Evolutionary conservation across 192 early-diverging fungal species (phyloP), one percentile per base, ranked within the genome.

Genomic region (Backusella circina): DNA sequence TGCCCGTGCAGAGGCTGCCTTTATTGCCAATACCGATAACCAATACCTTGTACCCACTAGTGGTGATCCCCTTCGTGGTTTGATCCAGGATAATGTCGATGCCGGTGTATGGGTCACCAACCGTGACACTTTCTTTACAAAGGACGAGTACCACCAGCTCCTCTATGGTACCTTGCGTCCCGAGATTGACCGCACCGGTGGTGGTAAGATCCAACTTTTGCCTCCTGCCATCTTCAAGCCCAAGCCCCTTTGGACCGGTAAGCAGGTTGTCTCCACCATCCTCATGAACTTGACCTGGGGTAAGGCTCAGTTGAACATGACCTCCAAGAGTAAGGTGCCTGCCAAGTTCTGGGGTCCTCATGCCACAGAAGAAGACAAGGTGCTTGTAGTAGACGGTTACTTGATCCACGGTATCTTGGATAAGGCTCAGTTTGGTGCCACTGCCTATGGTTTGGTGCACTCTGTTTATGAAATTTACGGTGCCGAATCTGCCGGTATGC

Each of bases 41-140:
- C 97, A 98, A 84, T 99, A 99, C 86, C 87, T 99, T 51, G 96
- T 95, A 21, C 97, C 98, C 18, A 99, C 98, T 2, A 91, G 93
- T 72, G 98, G 98, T 80, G 91, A 92, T n/a, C 97, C 98, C 15
- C 86, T 99, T 51, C 93, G 98, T 73, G 98, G 98, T 76, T 83
- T 99, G 80, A 99, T 99, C 75, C 97, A 99, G 85, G 98, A 99
- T 85, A 96, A 97, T 71, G 97, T 99, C 13, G 94, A 95, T 71
- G 91, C 95, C n/a, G 98, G 98, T 82, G 96, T 98, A 23, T 91
- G 94, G 82, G 93, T 99, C 91, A 93, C 91, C 30, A 87, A 86
- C 38, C 92, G 94, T 64, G 96, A 97, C 75, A 91, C 94, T 0
- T 91, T 97, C 83, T 92, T 99, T 69, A 88, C 87, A 37, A 89